These are phyloP conservation scores for Daedalea quercina DNA, from an alignment of 768 basidiomycete genomes.

Conservation along the genomic window DNA sequence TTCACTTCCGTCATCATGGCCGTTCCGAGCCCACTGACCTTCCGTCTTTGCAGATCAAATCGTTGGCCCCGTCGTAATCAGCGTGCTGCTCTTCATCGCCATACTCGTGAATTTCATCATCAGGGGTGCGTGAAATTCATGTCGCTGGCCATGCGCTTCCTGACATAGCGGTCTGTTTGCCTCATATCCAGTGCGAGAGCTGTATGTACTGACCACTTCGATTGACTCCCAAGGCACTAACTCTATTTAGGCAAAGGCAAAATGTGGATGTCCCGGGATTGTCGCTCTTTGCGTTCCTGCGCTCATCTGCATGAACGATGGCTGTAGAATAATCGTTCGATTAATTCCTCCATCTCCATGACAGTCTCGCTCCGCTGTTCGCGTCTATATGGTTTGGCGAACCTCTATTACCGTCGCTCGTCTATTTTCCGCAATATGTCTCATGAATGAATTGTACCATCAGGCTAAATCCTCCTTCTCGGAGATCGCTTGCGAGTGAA, in stretches of 20 bases:
- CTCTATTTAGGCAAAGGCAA: slow-evolving; percentile 23
- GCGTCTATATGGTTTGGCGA: no score
- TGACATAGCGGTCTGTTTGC: neutral
- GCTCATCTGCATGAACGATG: no score
- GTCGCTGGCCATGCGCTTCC: neutral
- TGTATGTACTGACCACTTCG: slow-evolving; percentile 35
- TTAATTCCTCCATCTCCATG: no score
- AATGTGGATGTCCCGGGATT: slow-evolving; percentile 29
- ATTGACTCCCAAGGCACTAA: neutral
- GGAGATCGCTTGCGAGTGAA: no score
- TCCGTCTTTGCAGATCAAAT: slow-evolving; percentile 54
- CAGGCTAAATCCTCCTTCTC: no score
- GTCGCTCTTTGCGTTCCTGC: slow-evolving; percentile 1
- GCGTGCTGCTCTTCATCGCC: slow-evolving; percentile 77
- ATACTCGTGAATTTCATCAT: slow-evolving; percentile 85
- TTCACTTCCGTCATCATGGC: neutral
- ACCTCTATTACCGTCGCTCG: no score
- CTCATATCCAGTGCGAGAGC: slow-evolving; percentile 43
- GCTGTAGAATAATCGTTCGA: no score
- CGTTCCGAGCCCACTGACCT: neutral
- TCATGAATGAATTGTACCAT: no score
- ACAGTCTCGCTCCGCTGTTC: no score
- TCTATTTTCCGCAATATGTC: no score
- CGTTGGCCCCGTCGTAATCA: slow-evolving; percentile 78
- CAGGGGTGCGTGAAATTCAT: slow-evolving; percentile 50